Evolutionary conservation across 768 basidiomycete species (phyloP), one percentile per base, ranked within the genome.

Genomic region (Hericium alpestre): DNA sequence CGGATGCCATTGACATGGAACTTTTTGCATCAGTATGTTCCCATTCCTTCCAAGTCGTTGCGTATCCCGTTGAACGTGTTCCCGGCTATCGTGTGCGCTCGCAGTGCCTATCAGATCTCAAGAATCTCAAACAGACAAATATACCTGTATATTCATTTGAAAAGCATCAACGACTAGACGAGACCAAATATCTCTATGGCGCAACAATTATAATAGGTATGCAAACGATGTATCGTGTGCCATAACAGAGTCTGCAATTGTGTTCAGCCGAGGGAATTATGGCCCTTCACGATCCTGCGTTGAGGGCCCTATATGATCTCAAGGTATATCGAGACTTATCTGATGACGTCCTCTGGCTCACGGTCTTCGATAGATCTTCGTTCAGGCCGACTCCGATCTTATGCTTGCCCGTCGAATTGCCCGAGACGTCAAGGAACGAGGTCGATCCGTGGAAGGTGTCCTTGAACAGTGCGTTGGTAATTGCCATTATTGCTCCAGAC

Each of bases 141-240:
- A 91, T 97, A 58, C 95, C 96, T 0, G 81, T 95, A 7, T 99
- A 99, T 69, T 95, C 93, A 0, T 99, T 99, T 70, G 76, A 81
- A 23, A 77, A 89, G 61, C 96, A 99, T 71, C 93, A 96, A 67
- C 76, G 91, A 57, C 66, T 86, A 25, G 71, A 79, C 13, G 86
- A 91, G 63, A 84, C 78, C 27, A 88, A 92, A 67, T 94, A 96
- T 71, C 73, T 95, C 2, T 97, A 97, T 67, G 93, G 93, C 4
- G 93, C 93, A 12, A 84, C 89, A 16, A 87, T 97, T 51, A 90
- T 96, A 64, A 93, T 96, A 56, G 82, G 86, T 85, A 61, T 53
- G 71, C 10, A 66, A 23, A 53, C n/a, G 2, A 50, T 27, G 51
- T 25, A 37, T 38, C 18, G 12, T 51, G 10, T 41, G 25, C 27